Evolutionary conservation across 495 filamentous ascomycete genomes (phyloP), one percentile per base, ranked within the genome.

Genomic region (Podospora pseudoanserina): DNA sequence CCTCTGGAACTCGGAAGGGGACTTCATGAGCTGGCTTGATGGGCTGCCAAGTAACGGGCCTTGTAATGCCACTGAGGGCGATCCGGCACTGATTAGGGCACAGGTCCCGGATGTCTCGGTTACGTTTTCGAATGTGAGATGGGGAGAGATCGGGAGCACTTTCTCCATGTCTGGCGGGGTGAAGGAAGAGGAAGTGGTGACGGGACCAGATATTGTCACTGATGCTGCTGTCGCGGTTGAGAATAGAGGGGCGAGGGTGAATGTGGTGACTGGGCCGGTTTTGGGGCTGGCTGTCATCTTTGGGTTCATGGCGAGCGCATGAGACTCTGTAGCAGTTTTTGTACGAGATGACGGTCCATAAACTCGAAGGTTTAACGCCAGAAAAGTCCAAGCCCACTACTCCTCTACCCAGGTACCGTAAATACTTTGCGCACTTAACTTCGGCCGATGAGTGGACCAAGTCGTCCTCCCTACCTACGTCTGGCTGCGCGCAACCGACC

Each of bases 11-110:
- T 86, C 87, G 64, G 74, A 77, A 18, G 77, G 80, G n/a, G 76
- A 78, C 2, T 84, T 81, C 73, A 90, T 90, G 89, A 80, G 81
- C 56, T 91, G 88, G 88, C 75, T 91, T 15, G 89, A 91, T 71
- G 78, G 80, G 56, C 79, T 18, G 7, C 16, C 78, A 6, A 77
- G 70, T 54, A 78, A 84, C 20, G 88, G 89, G 3, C 88, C 88
- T 30, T 91, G 89, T 73, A 86, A 82, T 67, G 82, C 78, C 2
- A 82, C 83, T 19, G 79, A 84, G 54, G 81, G 82, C 44, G 79
- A 81, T 61, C 86, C 87, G 3, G 67, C 70, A 2, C 78, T 73
- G n/a, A 84, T 91, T 59, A 74, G 80, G 70, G 63, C 75, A 19
- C 77, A 82, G 27, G 73, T 79, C 53, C 75, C 84, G 1, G 79